Percentiles rank a stretch among this genome's conserved stretches.
phyloP scores from a whole-genome alignment of 768 basidiomycete genomes.

The Obba rivulosa region DNA sequence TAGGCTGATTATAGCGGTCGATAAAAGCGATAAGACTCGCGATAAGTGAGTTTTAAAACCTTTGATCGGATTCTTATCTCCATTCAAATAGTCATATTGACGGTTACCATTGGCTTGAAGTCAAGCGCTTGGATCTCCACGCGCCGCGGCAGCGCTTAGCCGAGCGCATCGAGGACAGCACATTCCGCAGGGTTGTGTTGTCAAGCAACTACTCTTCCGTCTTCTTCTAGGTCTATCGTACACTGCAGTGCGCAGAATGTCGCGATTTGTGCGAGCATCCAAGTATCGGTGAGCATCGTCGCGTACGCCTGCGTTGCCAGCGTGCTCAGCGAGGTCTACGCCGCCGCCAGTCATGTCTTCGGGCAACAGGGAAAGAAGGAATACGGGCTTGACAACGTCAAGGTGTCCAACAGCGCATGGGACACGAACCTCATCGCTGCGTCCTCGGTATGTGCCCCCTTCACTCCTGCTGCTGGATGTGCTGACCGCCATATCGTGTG shows the following conservation, averaged over 20 bases:
- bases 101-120: no score
- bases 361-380: slow-evolving; percentile 87
- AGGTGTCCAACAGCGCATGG: slow-evolving; percentile 88
- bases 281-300: slow-evolving; percentile 16
- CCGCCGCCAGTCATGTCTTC: slow-evolving; percentile 72
- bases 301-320: neutral
- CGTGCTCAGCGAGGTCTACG: neutral
- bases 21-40: no score
- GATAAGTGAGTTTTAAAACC: no score
- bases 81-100: no score
- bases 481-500: slow-evolving; percentile 1
- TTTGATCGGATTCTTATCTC: no score
- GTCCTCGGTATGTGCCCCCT: slow-evolving; percentile 55
- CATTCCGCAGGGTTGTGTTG: no score
- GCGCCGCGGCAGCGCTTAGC: no score
- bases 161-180: no score
- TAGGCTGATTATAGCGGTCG: no score
- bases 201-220: no score
- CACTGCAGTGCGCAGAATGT: slow-evolving; percentile 6
- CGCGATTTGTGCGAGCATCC: slow-evolving; percentile 19
- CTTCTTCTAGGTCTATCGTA: no score
- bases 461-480: neutral
- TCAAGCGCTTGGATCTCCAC: no score
- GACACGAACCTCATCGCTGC: slow-evolving; percentile 91
- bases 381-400: slow-evolving; percentile 73